Percentiles rank a stretch among this genome's conserved stretches.
These are phyloP conservation scores for Moniliophthora roreri DNA, from an alignment of 1,284 basidiomycete genomes.

Conservation along the genomic window DNA sequence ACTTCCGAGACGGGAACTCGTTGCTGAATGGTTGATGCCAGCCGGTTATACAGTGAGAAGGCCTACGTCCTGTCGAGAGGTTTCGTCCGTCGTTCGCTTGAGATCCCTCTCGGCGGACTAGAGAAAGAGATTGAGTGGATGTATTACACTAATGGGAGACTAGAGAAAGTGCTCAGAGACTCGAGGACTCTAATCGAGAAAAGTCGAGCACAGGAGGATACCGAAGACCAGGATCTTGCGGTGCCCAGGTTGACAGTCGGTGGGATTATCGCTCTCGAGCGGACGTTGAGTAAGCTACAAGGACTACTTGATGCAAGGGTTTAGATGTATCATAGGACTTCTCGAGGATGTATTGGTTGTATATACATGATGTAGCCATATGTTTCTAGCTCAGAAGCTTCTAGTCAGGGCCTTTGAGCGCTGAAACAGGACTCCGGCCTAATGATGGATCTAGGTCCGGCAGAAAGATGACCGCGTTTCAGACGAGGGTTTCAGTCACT, in stretches of 20 bases:
- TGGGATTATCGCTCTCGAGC: conserved; percentile 77
- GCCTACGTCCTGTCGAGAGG: conserved; percentile 89
- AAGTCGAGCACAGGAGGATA: conserved; percentile 45
- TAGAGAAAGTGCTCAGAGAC: conserved; percentile 69
- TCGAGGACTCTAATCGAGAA: conserved; percentile 67
- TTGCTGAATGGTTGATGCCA: too few relatives aligned
- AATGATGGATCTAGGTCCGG: too few relatives aligned
- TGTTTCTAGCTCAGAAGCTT: too few relatives aligned
- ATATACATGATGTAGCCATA: too few relatives aligned
- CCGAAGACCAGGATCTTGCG: conserved; percentile 57
- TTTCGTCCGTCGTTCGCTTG: conserved; percentile 85
- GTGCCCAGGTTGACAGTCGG: conserved; percentile 79
- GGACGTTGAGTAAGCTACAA: conserved; percentile 63
- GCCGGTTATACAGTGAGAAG: conserved; percentile 87
- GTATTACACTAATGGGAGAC: conserved; percentile 66
- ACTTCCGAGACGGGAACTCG: not conserved
- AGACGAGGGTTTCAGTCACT: too few relatives aligned
- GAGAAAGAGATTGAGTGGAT: conserved; percentile 75
- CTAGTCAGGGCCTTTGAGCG: too few relatives aligned
- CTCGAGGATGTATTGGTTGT: too few relatives aligned
- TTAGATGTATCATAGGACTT: too few relatives aligned
- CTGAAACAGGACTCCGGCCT: too few relatives aligned
- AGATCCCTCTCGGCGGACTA: conserved; percentile 71
- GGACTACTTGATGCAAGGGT: conserved; percentile 18
- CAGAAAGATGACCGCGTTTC: too few relatives aligned